phyloP scores from a whole-genome alignment of 2,329 filamentous ascomycete species.

The Talaromyces sp. region DNA sequence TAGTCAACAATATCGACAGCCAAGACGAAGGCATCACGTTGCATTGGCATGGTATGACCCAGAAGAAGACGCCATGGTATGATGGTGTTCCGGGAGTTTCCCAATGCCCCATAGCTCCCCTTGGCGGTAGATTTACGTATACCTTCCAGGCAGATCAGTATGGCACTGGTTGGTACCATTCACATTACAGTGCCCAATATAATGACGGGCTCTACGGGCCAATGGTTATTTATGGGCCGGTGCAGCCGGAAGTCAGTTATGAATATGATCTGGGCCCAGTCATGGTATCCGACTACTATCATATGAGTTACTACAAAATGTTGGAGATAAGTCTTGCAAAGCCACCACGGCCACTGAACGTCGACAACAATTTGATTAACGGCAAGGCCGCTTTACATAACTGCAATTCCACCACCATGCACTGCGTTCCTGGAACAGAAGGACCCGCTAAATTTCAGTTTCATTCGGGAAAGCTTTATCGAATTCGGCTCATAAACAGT shows the following conservation, averaged over 20 bases:
- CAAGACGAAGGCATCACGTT: conserved; percentile 11
- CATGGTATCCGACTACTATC: neutral
- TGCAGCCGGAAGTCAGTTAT: neutral
- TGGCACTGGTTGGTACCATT: conserved; percentile 36
- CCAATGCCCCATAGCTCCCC: conserved; percentile 48
- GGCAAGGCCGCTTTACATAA: neutral
- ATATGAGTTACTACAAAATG: neutral
- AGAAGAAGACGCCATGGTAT: conserved; percentile 1
- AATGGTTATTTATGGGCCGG: neutral
- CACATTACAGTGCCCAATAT: conserved; percentile 28
- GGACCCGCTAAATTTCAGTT: neutral
- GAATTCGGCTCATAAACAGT: conserved; percentile 2
- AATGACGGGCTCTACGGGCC: conserved; percentile 23
- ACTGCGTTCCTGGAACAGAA: neutral
- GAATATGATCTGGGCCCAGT: neutral
- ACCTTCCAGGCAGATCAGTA: conserved; percentile 39
- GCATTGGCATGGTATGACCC: conserved; percentile 13
- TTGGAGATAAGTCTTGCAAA: neutral
- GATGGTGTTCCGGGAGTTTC: conserved; percentile 55
- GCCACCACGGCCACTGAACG: neutral
- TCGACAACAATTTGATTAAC: conserved; percentile 4
- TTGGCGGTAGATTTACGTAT: conserved; percentile 50
- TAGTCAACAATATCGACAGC: neutral
- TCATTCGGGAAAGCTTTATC: neutral
- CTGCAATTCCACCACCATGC: neutral